Base-by-base conservation (phyloP, 805 yeast genomes). In the Huiozyma naganishii region DNA sequence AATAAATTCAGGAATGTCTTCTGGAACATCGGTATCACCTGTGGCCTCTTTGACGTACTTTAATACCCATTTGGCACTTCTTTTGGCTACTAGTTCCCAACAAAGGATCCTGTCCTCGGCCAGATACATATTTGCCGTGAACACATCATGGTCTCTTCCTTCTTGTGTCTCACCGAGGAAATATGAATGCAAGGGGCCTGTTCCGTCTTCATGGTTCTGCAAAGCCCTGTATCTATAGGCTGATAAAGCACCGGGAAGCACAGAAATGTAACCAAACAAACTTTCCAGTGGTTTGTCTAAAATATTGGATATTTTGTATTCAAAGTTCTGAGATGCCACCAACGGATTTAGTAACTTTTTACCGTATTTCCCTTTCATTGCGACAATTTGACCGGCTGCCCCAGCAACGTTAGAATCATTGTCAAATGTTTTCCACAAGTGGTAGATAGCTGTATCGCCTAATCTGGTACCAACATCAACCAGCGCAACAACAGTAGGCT, bases 391-490 rank as follows among this genome's bases (percentile, higher is more conserved):
- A 49, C 99, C 99, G 10, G 97, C 97, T 1, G 95, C 98, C 49
- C 99, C 99, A 0, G 96, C 99, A 42, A 92, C 95, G 55, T 90
- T 89, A 1, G 97, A 88, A 59, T 92, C 97, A 52, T 79, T 74
- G 62, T 92, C 98, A 63, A 92, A 92, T 0, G 96, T 95, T 64
- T 92, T 92, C 99, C 99, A 92, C 47, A 92, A 69, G 53, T 90
- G 92, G 58, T 92, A 94, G 27, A 90, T 70, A 0, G 97, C 90
- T 42, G 83, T 79, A 39, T 76, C 74, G 50, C 87, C 88, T n/a
- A 97, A 95, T 55, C 82, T 79, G 0, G 99, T 92, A 49, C 99
- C 99, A n/a, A 92, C 98, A 70, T 92, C 99, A 41, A 92, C 72
- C 47, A 92, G 66, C 6, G 87, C 77, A 44, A 90, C 80, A 11